Base-by-base conservation (phyloP, 1,284 basidiomycete genomes). In the Austropuccinia psidii region DNA sequence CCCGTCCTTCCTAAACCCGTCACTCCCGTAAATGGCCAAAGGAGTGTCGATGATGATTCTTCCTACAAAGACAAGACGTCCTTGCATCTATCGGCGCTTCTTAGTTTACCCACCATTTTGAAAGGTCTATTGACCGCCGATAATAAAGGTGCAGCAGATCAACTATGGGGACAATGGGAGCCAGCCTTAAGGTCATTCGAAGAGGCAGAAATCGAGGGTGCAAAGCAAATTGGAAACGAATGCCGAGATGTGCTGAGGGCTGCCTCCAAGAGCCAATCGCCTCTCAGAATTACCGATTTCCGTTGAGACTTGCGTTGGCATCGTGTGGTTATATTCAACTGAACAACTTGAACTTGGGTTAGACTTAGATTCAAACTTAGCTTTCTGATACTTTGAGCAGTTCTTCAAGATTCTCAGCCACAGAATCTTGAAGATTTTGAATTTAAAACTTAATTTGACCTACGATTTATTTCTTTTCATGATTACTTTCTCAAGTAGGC, bases 111-210 rank as follows among this genome's bases (percentile, higher is more conserved):
- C 13, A 61, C 47, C 35, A n/a, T 72, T 21, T 60, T 72, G n/a
- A 60, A 27, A n/a, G 27, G 29, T 31, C 55, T 72, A 8, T 29
- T 61, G 19, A n/a, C 37, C 31, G 2, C 39, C 0, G 43, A 49
- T 19, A 33, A 27, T 13, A 39, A 55, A 21, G 29, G 43, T 21
- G 31, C 19, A 27, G 55, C 68, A 7, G 68, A 72, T 58, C 68
- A 72, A 61, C 39, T 72, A 21, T 72, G 68, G 68, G 68, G 68
- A 6, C 52, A 72, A 52, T 72, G 68, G 68, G 68, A 72, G 37
- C 55, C 55, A 4, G 55, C 47, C 35, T 50, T 72, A 24, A 50
- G 45, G 47, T 50, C 43, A 1, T 61, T 72, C 29, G 68, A 72
- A 52, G 68, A 72, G 37, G 41, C 37, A 0, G 57, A 47, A 2